Evolutionary conservation across 169 alveolate genomes (phyloP).

Genomic region (Plasmodium chabaudi): DNA sequence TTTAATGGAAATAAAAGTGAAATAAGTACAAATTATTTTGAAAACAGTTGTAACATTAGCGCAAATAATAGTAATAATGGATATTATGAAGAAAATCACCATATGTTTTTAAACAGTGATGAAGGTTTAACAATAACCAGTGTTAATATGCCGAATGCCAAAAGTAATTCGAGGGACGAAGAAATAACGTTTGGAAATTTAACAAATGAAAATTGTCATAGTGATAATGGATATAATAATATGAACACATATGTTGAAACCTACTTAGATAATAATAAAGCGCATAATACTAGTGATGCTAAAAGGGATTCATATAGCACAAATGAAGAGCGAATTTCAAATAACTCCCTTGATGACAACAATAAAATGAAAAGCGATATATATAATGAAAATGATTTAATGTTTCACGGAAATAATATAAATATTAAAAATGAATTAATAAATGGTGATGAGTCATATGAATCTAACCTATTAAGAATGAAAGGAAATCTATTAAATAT

Average conservation of each 20-base stretch:
- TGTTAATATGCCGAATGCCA: conserved; percentile 26
- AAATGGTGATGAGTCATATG: conserved; percentile 15
- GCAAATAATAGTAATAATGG: conserved; percentile 46
- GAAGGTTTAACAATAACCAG: conserved; percentile 37
- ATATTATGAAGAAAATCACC: conserved; percentile 31
- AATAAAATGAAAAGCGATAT: conserved; percentile 17
- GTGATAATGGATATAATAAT: conserved; percentile 53
- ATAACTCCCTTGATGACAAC: conserved; percentile 18
- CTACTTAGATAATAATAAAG: conserved; percentile 40
- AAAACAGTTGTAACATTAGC: conserved; percentile 52
- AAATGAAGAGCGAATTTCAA: conserved; percentile 37
- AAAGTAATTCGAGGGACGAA: conserved; percentile 19
- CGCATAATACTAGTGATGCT: conserved; percentile 8
- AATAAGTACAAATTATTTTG: conserved; percentile 58
- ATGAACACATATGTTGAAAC: conserved; percentile 24
- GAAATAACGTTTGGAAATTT: conserved; percentile 17
- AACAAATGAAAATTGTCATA: conserved; percentile 13
- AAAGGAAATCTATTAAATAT: conserved; percentile 19
- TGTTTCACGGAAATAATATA: neutral
- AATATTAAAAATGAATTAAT: conserved; percentile 40
- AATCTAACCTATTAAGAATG: conserved; percentile 15
- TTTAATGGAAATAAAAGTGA: conserved; percentile 51
- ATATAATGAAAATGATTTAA: conserved; percentile 20
- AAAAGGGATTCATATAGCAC: conserved; percentile 38
- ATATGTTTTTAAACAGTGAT: conserved; percentile 26